Conservation (phyloP, 1,284 basidiomycete species). For the Schizophyllum commune region DNA sequence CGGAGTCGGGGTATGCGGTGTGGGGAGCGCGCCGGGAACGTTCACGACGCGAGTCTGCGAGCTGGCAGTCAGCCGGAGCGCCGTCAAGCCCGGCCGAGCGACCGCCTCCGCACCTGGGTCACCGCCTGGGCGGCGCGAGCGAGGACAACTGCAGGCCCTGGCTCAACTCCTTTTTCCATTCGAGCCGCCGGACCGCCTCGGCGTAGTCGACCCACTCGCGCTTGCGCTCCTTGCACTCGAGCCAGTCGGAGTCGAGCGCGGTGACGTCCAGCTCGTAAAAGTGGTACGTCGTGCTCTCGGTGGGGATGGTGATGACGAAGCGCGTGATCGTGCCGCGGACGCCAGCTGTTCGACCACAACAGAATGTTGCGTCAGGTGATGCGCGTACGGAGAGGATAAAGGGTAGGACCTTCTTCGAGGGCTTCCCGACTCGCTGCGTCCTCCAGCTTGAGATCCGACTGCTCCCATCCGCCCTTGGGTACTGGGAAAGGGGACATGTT, state of each 20-base stretch:
- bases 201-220: conserved; percentile 81
- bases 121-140: conserved; percentile 38
- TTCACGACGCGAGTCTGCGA: neutral
- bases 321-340: conserved; percentile 73
- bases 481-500: conserved; percentile 35
- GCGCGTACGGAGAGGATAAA: conserved; percentile 69
- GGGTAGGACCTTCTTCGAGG: conserved; percentile 86
- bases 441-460: conserved; percentile 68
- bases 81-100: neutral
- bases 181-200: conserved; percentile 62
- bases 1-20: neutral
- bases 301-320: conserved; percentile 70
- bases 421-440: conserved; percentile 82
- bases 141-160: conserved; percentile 65
- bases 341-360: conserved; percentile 48
- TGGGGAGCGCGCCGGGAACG: neutral
- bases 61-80: neutral
- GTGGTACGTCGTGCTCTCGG: conserved; percentile 72
- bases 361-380: conserved; percentile 44
- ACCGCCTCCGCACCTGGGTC: conserved; percentile 10
- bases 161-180: conserved; percentile 74
- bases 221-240: conserved; percentile 65
- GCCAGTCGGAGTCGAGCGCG: conserved; percentile 66
- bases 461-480: conserved; percentile 82
- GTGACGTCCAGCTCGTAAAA: conserved; percentile 81